Conservation (phyloP, 129 eudicot genomes). For the Escallonia herrerae region DNA sequence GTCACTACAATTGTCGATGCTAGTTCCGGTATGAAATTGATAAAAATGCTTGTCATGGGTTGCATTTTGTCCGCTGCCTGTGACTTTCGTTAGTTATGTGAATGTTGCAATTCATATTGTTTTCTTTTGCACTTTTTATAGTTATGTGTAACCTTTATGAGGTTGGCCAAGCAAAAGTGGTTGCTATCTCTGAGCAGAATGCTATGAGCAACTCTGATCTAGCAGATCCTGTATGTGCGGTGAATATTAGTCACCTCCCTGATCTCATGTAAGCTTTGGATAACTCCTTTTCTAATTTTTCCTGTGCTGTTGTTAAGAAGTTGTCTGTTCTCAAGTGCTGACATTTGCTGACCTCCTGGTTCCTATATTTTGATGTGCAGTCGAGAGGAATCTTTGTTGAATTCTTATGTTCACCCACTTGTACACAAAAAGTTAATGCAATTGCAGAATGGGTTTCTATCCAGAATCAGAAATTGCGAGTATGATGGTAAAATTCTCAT, state of each 20-base stretch:
- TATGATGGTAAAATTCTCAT: slow-evolving; percentile 38
- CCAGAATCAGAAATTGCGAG: slow-evolving; percentile 19
- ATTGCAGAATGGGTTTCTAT: slow-evolving; percentile 25
- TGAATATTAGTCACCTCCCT: slow-evolving; percentile 21
- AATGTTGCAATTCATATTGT: background rate
- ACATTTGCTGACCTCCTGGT: slow-evolving; percentile 19
- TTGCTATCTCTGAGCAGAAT: slow-evolving; percentile 26
- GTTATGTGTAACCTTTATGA: too few relatives aligned
- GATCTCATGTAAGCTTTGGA: slow-evolving; percentile 36
- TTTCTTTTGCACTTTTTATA: background rate
- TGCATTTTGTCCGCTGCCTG: background rate
- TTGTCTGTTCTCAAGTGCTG: too few relatives aligned
- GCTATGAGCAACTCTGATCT: slow-evolving; percentile 17
- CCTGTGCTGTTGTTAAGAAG: too few relatives aligned
- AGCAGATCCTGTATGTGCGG: slow-evolving; percentile 21
- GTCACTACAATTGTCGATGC: background rate
- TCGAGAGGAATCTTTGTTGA: slow-evolving; percentile 31
- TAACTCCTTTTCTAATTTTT: too few relatives aligned
- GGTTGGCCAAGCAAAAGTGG: slow-evolving; percentile 30
- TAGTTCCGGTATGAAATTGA: background rate
- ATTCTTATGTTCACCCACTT: slow-evolving; percentile 56
- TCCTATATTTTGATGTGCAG: slow-evolving; percentile 46
- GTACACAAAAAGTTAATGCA: slow-evolving; percentile 29
- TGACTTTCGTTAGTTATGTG: background rate
- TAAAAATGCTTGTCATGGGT: background rate